Evolutionary conservation across 805 yeast genomes (phyloP), one percentile per base, ranked within the genome.

Genomic region (Candida silvicultrix): DNA sequence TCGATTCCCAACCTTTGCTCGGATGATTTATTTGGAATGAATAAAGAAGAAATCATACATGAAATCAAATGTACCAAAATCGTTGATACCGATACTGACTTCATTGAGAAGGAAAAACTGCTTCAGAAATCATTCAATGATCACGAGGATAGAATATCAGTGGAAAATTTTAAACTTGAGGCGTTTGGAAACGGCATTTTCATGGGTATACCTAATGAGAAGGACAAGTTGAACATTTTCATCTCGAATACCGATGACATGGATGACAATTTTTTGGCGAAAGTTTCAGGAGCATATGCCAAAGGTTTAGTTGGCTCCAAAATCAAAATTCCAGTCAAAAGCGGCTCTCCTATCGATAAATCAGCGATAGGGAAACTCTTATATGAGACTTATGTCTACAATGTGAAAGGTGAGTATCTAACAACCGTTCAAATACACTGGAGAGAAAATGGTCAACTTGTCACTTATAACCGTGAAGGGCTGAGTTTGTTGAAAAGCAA

Each of bases 1-100:
- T 40, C 49, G 23, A 29, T 59, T 12, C 62, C 64, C 2, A 35
- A 39, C 29, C 38, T 58, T 4, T 58, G 62, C 42, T 41, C 46
- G 9, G 47, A 50, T 25, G 56, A 50, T n/a, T n/a, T 55, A n/a
- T 45, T 58, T 4, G 22, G 28, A n/a, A 50, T 41, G 12, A 42
- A 38, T 4, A 34, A 41, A n/a, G 20, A 32, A 6, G 44, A 43
- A 18, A n/a, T 22, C 9, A 3, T 38, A 3, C 22, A 39, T 28
- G 38, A 42, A 12, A 29, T 47, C 5, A 12, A 10, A 12, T 49
- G 52, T 38, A 40, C 40, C 23, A 38, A 25, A 23, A 21, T 45
- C 5, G 25, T 44, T 7, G 37, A 32, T 37, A 9, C 5, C 5
- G 46, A 45, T 11, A 18, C 35, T 3, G 20, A 25, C 4, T 36